phyloP scores from a whole-genome alignment of 306 rosid genomes.

The Vigna trinervia region DNA sequence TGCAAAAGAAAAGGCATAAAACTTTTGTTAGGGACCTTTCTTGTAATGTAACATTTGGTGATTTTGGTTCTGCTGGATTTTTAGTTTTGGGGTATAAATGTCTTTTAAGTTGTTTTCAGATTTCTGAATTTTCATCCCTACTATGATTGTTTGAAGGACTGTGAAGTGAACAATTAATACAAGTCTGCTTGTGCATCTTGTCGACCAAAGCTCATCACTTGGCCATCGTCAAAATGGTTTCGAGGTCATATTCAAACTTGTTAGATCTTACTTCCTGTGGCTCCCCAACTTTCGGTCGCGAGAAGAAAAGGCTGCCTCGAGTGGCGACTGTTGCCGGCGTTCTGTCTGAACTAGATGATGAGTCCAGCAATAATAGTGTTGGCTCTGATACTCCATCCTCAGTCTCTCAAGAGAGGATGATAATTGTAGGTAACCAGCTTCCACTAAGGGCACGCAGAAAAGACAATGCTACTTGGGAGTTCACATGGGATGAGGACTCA shows the following conservation, averaged over 20 bases:
- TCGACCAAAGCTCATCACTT: conserved; percentile 9
- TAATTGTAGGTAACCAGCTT: conserved; percentile 89
- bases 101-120: conserved; percentile 36
- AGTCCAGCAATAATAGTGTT: conserved; percentile 56
- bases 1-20: background rate
- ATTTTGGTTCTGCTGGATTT: conserved; percentile 17
- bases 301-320: conserved; percentile 80
- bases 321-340: conserved; percentile 89
- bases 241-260: conserved; percentile 89
- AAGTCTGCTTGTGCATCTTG: conserved; percentile 41
- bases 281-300: conserved; percentile 67
- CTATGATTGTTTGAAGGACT: conserved; percentile 43
- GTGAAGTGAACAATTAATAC: conserved; percentile 28
- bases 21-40: conserved; percentile 28
- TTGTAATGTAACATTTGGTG: conserved; percentile 17
- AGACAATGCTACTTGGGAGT: conserved; percentile 67
- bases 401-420: conserved; percentile 76
- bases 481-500: conserved; percentile 89
- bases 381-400: conserved; percentile 88
- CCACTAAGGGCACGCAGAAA: conserved; percentile 61
- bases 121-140: conserved; percentile 42
- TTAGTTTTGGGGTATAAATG: conserved; percentile 5
- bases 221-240: conserved; percentile 58
- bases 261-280: conserved; percentile 83
- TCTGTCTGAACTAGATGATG: conserved; percentile 83